These are phyloP conservation scores for Patellaria atrata DNA, from an alignment of 495 filamentous ascomycete species.

Conservation along the genomic window DNA sequence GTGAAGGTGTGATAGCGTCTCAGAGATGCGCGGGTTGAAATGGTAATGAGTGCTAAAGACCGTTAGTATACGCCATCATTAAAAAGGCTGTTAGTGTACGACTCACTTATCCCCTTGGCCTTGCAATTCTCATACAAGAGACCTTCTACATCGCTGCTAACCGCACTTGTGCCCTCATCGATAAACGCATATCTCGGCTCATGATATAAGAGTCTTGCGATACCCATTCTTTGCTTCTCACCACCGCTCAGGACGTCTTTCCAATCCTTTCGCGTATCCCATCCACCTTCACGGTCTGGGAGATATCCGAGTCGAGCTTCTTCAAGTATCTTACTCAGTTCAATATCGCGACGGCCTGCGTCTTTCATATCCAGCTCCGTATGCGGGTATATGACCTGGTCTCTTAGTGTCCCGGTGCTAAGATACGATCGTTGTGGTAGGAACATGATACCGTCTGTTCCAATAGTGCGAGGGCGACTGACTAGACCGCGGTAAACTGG, in stretches of 20 bases:
- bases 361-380: slow-evolving; percentile 88
- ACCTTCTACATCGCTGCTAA: slow-evolving; percentile 88
- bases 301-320: slow-evolving; percentile 78
- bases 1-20: slow-evolving; percentile 93
- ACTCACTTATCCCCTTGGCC: slow-evolving; percentile 76
- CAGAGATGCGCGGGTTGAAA: slow-evolving; percentile 79
- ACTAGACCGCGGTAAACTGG: slow-evolving; percentile 88
- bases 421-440: slow-evolving; percentile 90
- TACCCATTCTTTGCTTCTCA: slow-evolving; percentile 93
- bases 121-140: slow-evolving; percentile 85
- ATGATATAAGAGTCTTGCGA: slow-evolving; percentile 85
- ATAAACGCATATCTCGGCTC: slow-evolving; percentile 88
- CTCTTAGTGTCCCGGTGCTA: slow-evolving; percentile 83
- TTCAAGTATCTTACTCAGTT: slow-evolving; percentile 63
- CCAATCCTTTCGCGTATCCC: slow-evolving; percentile 96
- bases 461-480: slow-evolving; percentile 63
- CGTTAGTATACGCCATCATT: slow-evolving; percentile 11
- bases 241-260: slow-evolving; percentile 93
- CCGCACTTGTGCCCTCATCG: slow-evolving; percentile 90
- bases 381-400: slow-evolving; percentile 97
- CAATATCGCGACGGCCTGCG: slow-evolving; percentile 54
- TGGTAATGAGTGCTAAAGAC: slow-evolving; percentile 61
- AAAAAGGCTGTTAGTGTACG: background rate
- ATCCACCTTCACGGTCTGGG: slow-evolving; percentile 82
- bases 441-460: slow-evolving; percentile 93